A percentile compares a stretch with the other conserved stretches of the same genome.
Conservation (phyloP, 129 eudicot genomes). For the Tagetes erecta region DNA sequence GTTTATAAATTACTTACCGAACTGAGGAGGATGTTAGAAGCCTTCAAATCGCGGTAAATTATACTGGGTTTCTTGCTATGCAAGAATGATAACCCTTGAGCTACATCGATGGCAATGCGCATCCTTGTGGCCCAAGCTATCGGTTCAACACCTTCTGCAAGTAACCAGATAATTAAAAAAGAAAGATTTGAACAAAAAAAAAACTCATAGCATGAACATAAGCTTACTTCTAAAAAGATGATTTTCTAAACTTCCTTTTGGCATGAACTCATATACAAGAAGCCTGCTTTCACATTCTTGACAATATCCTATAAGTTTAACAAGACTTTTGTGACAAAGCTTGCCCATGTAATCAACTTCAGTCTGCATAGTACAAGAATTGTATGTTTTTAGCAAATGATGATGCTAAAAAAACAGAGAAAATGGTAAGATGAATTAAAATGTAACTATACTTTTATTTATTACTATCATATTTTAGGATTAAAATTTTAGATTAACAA, state of each 20-base stretch:
- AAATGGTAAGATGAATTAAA: neutral
- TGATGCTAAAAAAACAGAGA: neutral
- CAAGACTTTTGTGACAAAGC: slow-evolving; percentile 65
- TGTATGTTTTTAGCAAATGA: neutral
- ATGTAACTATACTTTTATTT: neutral
- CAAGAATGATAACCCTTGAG: slow-evolving; percentile 65
- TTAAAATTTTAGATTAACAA: no score
- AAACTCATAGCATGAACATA: neutral
- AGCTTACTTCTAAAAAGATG: slow-evolving; percentile 67
- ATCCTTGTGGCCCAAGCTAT: slow-evolving; percentile 63
- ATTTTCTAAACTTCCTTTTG: slow-evolving; percentile 65
- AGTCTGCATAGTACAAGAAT: slow-evolving; percentile 42
- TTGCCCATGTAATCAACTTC: slow-evolving; percentile 71
- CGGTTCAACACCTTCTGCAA: slow-evolving; percentile 61
- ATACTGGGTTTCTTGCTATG: slow-evolving; percentile 57
- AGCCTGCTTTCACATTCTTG: slow-evolving; percentile 56
- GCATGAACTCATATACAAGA: slow-evolving; percentile 69
- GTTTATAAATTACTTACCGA: slow-evolving; percentile 40
- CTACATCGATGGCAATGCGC: slow-evolving; percentile 66
- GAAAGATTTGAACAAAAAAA: neutral
- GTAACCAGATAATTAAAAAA: slow-evolving; percentile 4
- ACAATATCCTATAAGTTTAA: slow-evolving; percentile 71
- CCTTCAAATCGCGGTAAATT: slow-evolving; percentile 74
- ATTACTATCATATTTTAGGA: neutral
- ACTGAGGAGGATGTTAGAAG: slow-evolving; percentile 67